A percentile compares a stretch with the other conserved stretches of the same genome.
Conservation (phyloP, 1,284 basidiomycete species). For the Tremellales sp. region DNA sequence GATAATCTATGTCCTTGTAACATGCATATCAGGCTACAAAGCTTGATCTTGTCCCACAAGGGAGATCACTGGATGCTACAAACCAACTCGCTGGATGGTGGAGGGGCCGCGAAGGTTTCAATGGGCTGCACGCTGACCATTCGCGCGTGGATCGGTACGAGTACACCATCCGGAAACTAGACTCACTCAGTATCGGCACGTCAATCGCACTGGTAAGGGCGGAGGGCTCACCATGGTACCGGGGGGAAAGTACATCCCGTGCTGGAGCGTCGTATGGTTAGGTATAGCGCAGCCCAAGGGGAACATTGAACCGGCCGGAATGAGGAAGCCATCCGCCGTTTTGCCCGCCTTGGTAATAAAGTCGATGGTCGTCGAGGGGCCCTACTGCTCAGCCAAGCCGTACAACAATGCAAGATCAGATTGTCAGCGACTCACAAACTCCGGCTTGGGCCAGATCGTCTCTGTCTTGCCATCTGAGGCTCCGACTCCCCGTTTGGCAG, state of each 20-base stretch:
- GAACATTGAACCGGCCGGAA: constrained; percentile 38
- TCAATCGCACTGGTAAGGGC: background rate
- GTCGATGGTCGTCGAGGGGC: constrained; percentile 32
- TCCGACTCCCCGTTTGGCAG: constrained; percentile 47
- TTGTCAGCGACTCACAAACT: constrained; percentile 27
- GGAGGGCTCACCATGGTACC: constrained; percentile 31
- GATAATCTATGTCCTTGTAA: too few species aligned
- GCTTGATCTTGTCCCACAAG: too few species aligned
- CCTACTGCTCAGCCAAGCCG: constrained; percentile 1
- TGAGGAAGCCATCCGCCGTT: constrained; percentile 27
- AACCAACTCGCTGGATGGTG: constrained; percentile 11
- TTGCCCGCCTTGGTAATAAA: constrained; percentile 27
- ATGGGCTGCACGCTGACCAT: constrained; percentile 40
- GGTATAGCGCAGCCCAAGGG: constrained; percentile 33
- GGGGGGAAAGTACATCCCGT: constrained; percentile 36
- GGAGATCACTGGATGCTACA: constrained; percentile 17
- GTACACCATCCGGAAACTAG: constrained; percentile 35
- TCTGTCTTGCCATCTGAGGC: constrained; percentile 58
- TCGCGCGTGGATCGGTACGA: constrained; percentile 36
- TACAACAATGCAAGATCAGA: constrained; percentile 39
- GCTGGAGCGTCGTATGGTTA: constrained; percentile 24
- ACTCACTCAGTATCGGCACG: background rate
- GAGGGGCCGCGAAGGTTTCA: constrained; percentile 10
- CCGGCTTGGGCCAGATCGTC: constrained; percentile 33
- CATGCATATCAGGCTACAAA: too few species aligned